Percentiles rank a stretch among this genome's conserved stretches.
phyloP scores from a whole-genome alignment of 257 asterid species.

The Ophiorrhiza pumila region DNA sequence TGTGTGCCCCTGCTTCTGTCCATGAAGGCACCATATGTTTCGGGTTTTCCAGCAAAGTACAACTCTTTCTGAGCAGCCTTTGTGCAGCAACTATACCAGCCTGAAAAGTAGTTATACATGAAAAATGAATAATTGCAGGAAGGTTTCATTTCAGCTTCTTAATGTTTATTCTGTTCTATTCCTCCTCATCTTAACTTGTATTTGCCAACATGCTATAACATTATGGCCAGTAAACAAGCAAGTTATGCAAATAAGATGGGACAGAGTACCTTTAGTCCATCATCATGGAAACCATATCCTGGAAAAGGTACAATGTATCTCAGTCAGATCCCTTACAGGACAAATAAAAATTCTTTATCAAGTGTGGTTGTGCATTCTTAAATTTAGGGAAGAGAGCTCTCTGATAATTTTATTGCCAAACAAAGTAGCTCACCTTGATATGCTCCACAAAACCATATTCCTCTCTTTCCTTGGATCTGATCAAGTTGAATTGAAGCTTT shows the following conservation, averaged over 20 bases:
- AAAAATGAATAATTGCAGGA: not conserved
- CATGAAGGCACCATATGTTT: slow-evolving; percentile 75
- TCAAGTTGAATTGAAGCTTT: slow-evolving; percentile 67
- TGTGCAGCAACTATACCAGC: slow-evolving; percentile 78
- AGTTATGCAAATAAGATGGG: not conserved
- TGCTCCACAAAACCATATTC: slow-evolving; percentile 97
- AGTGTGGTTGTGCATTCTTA: not conserved
- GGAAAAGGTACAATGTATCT: slow-evolving; percentile 8
- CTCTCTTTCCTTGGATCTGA: slow-evolving; percentile 79
- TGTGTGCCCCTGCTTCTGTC: slow-evolving; percentile 77
- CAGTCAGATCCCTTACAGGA: not conserved
- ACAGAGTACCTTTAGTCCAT: slow-evolving; percentile 60
- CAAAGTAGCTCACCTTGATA: slow-evolving; percentile 60
- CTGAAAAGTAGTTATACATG: slow-evolving; percentile 30
- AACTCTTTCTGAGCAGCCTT: slow-evolving; percentile 40
- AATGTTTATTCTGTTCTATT: too few species aligned
- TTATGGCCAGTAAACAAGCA: not conserved
- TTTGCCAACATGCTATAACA: too few species aligned
- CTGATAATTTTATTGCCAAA: not conserved
- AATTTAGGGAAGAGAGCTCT: not conserved
- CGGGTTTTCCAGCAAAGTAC: slow-evolving; percentile 41
- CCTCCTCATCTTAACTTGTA: not conserved
- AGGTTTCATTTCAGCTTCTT: not conserved
- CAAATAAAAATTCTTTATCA: not conserved
- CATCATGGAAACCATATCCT: slow-evolving; percentile 86